Evolutionary conservation across 208 protist genomes (phyloP).

Genomic region (Leishmania guyanensis): DNA sequence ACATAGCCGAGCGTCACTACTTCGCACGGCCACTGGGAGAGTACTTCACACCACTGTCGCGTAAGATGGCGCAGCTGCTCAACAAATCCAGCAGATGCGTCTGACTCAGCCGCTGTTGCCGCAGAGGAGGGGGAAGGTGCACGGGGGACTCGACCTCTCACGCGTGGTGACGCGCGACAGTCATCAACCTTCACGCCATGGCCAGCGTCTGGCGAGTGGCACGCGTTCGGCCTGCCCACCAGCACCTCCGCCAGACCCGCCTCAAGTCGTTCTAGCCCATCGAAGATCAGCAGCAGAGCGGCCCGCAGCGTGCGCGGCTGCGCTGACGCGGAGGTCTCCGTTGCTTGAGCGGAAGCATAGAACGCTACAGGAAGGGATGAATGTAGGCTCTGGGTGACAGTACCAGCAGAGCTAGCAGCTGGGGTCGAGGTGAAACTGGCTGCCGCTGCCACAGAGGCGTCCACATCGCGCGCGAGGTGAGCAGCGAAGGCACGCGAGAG

Average conservation of each 20-base stretch:
- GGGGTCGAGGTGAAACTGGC: background rate
- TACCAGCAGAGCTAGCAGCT: background rate
- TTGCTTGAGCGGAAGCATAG: background rate
- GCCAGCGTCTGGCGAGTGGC: no score
- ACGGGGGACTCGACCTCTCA: background rate
- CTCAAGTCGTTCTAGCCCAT: conserved; percentile 24
- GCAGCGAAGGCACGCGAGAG: conserved; percentile 10
- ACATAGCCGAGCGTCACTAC: conserved; percentile 41
- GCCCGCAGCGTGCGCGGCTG: conserved; percentile 9
- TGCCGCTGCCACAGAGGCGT: background rate
- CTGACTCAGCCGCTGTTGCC: background rate
- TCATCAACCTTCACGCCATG: background rate
- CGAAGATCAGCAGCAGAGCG: conserved; percentile 23
- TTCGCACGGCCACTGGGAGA: conserved; percentile 42
- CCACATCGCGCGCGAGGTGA: conserved; percentile 11
- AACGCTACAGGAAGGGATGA: background rate
- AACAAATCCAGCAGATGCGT: background rate
- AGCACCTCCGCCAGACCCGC: background rate
- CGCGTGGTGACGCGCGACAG: background rate
- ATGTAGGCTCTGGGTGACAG: background rate
- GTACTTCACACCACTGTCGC: conserved; percentile 31
- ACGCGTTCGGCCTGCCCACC: background rate
- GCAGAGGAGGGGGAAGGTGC: background rate
- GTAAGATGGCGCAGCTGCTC: conserved; percentile 8
- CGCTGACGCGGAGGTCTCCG: background rate